Base-by-base conservation (phyloP, 305 asterid species). In the Fraxinus ornus region DNA sequence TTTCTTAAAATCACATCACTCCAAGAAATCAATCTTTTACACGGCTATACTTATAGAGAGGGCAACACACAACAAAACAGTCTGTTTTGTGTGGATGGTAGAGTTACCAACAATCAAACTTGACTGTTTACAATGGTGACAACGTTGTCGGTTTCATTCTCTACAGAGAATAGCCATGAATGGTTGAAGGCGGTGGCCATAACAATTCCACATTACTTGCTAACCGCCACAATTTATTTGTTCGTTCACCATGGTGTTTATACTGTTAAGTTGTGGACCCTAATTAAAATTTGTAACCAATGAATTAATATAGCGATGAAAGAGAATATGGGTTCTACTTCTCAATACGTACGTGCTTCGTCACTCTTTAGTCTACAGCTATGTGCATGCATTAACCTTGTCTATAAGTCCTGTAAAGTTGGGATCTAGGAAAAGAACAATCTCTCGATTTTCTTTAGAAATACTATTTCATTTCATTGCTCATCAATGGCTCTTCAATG, bases 401-500 rank as follows among this genome's bases (percentile, higher is more conserved):
- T 60, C 6, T n/a, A 57, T 57, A 47, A 47, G 57, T 47, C n/a
- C 19, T 47, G 57, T 47, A 3, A 47, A 13, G n/a, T 13, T 13
- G 57, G 57, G 57, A 3, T 47, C 57, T 47, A 47, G 19, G 57
- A 47, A 47, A 47, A 47, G 57, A 47, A 47, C n/a, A 47, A 47
- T 47, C 57, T 3, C 57, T 47, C 57, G 13, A 47, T 47, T 47
- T 47, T 47, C 57, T 47, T 47, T 13, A 12, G 19, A 47, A 47
- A 47, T 12, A 47, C 57, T 13, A 36, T 36, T 12, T 47, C 57
- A 47, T 47, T 47, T 47, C 6, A 47, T 47, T 47, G n/a, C 57
- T 47, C 57, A 47, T 47, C 78, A 64, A 92, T 94, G 97, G 87
- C 90, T n/a, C 49, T 88, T 3, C 95, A 93, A 37, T 94, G 97